Evolutionary conservation across 768 basidiomycete genomes (phyloP), one percentile per base, ranked within the genome.

Genomic region (Suillus decipiens): DNA sequence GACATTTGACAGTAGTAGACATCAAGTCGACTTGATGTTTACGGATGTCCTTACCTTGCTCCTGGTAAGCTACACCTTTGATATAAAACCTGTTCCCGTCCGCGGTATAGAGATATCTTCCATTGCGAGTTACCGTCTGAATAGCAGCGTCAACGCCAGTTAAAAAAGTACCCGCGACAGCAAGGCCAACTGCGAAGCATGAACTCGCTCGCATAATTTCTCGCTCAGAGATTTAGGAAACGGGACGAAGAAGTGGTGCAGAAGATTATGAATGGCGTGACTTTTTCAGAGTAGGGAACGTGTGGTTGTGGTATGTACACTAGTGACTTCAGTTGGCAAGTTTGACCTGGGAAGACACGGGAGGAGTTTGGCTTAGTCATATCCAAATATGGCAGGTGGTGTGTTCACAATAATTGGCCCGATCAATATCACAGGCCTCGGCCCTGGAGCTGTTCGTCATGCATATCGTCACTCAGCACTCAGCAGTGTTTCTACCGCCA

Each of bases 21-120:
- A 51, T 33, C 50, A 51, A 51, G 28, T 19, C 17, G 28, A 53
- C 51, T 53, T n/a, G 33, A 53, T 53, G 51, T 53, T n/a, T 7
- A 53, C 31, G 2, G 10, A 10, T 22, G 36, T 4, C 64, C 75
- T 58, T 62, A 86, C 95, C 93, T 77, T 94, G 91, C 64, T 84
- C 81, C 73, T 94, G 92, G 75, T 95, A 95, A 12, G 91, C 90
- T 61, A 94, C 77, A 60, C 92, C 93, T 75, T 92, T 93, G 77
- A 97, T 90, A 77, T 87, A 95, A 77, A 96, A 96, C 60, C 95
- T 78, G 43, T 72, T 87, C 3, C 93, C 92, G 57, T 86, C 83
- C 4, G 83, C 82, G 45, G 83, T 84, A 76, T 95, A 96, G 48
- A 96, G 86, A 73, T 95, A 96, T 70, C 86, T 85, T 39, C 92